A percentile compares a stretch with the other conserved stretches of the same genome.
Conservation (phyloP, 257 asterid genomes). For the Rubia yunnanensis region DNA sequence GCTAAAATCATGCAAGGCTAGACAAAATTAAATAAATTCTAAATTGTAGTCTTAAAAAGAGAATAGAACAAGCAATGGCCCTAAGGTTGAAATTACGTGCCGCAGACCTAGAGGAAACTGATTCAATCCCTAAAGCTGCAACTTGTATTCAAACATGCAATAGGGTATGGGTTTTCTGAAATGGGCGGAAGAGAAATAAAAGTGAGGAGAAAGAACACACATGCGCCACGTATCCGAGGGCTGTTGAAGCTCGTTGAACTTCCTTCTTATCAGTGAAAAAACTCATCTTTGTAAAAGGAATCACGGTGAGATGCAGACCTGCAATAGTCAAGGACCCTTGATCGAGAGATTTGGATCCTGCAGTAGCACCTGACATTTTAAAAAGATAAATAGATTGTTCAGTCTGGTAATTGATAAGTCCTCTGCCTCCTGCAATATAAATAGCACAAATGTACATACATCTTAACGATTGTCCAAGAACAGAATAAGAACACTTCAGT, state of each 20-base stretch:
- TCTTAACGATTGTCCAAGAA: background rate
- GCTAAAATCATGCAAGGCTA: background rate
- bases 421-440: background rate
- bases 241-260: slow-evolving; percentile 88
- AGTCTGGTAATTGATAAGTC: background rate
- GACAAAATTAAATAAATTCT: background rate
- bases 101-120: background rate
- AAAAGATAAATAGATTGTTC: background rate
- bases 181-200: background rate
- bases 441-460: background rate
- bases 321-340: slow-evolving; percentile 76
- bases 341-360: slow-evolving; percentile 63
- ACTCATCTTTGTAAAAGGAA: slow-evolving; percentile 84
- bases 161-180: background rate
- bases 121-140: background rate
- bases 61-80: background rate
- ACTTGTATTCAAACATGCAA: background rate
- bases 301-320: slow-evolving; percentile 80
- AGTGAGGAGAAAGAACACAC: slow-evolving; percentile 42
- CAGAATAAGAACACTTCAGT: background rate
- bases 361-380: slow-evolving; percentile 40
- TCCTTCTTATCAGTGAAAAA: slow-evolving; percentile 97
- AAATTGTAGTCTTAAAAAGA: slow-evolving; percentile 16
- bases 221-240: slow-evolving; percentile 92
- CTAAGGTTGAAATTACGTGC: background rate